These are phyloP conservation scores for Chrysochromulina tobinii DNA, from an alignment of 78 protist genomes.

Conservation along the genomic window DNA sequence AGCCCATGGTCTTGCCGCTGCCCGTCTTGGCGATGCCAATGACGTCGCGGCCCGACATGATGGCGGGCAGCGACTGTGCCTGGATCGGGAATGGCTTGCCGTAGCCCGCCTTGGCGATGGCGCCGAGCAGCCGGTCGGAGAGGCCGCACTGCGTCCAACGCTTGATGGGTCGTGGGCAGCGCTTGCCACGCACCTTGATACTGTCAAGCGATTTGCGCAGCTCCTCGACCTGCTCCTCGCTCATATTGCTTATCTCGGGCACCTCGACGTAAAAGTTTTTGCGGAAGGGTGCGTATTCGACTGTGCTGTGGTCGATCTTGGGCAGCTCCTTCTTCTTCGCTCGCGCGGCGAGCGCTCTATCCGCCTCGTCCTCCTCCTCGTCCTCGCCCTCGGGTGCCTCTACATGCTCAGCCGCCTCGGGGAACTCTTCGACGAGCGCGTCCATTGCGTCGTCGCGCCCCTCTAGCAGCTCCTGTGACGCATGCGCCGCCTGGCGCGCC, in stretches of 20 bases:
- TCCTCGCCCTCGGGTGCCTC: neutral
- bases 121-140: slow-evolving; percentile 25
- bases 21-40: slow-evolving; percentile 82
- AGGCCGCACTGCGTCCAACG: slow-evolving; percentile 83
- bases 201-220: neutral
- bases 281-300: slow-evolving; percentile 78
- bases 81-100: slow-evolving; percentile 71
- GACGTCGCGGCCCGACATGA: slow-evolving; percentile 71
- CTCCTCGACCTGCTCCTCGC: slow-evolving; percentile 60
- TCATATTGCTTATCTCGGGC: slow-evolving; percentile 66
- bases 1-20: slow-evolving; percentile 91
- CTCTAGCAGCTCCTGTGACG: neutral
- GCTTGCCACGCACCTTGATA: slow-evolving; percentile 45
- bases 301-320: slow-evolving; percentile 75
- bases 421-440: slow-evolving; percentile 21
- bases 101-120: slow-evolving; percentile 36
- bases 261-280: slow-evolving; percentile 89
- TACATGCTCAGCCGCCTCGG: neutral
- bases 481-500: neutral
- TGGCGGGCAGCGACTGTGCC: slow-evolving; percentile 67
- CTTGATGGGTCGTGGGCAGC: slow-evolving; percentile 86
- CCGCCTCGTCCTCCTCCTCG: slow-evolving; percentile 1
- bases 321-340: slow-evolving; percentile 42
- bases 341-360: neutral
- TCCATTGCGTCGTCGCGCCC: slow-evolving; percentile 4